Conservation (phyloP, 2,329 filamentous ascomycete genomes). For the Cercospora sp. region DNA sequence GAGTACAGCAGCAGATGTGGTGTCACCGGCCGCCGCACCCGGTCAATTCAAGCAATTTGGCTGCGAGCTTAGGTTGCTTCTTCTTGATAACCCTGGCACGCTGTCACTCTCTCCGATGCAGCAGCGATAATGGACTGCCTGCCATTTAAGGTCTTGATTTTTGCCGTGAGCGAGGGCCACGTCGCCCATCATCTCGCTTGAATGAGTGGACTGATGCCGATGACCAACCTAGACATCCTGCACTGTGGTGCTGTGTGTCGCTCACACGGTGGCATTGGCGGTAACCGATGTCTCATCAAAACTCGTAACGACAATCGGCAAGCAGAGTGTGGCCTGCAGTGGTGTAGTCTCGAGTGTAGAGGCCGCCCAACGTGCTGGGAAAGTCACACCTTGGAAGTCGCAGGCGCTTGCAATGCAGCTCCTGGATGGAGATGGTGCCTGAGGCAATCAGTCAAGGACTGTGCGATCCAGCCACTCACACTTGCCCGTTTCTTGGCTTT, state of each 20-base stretch:
- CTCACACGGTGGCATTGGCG: neutral
- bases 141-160: neutral
- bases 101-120: neutral
- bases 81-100: neutral
- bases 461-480: neutral
- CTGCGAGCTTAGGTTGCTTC: neutral
- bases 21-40: neutral
- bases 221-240: neutral
- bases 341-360: neutral
- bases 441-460: neutral
- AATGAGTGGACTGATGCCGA: neutral
- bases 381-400: neutral
- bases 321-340: neutral
- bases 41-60: neutral
- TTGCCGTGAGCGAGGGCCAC: neutral
- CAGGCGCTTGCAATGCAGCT: neutral
- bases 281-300: neutral
- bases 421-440: neutral
- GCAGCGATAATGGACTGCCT: neutral
- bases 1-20: neutral
- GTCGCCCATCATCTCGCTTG: neutral
- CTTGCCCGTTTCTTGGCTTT: neutral
- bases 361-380: neutral
- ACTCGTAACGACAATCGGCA: neutral
- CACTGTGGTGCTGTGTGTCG: neutral